Base-by-base conservation (phyloP, 169 alveolate genomes). In the Cryptosporidium ubiquitum region DNA sequence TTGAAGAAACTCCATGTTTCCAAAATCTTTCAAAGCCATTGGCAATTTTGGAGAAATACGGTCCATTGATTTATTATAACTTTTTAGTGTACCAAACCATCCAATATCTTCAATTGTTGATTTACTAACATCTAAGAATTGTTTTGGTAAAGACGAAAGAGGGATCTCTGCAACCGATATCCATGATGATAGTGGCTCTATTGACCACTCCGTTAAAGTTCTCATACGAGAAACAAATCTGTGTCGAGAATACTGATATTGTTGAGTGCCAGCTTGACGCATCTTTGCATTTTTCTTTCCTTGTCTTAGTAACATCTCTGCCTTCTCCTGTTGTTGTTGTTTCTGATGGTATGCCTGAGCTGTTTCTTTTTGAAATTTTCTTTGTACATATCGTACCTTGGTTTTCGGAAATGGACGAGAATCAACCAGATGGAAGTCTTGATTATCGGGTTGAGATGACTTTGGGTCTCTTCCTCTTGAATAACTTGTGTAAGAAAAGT, bases 131-230 rank as follows among this genome's bases (percentile, higher is more conserved):
- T 94, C 94, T 44, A 96, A 86, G 51, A 91, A 91, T 85, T 95
- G 95, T 86, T 94, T 96, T 73, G 94, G 95, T n/a, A 96, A 91
- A 75, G 93, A 94, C 73, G 93, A 92, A 73, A 96, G 94, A 58
- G 97, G 96, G 31, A 95, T 89, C 86, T 95, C 97, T n/a, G 94
- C 94, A 39, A 95, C 94, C 10, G 96, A 94, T 68, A 91, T 84
- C 98, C 98, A 96, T 18, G 92, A 86, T 23, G 96, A 95, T n/a
- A 95, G 93, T 14, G 98, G 98, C 69, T 96, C 97, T 37, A 95
- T 95, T 74, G 97, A 94, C 98, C 98, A 96, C 91, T 96, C 98
- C 20, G 95, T 94, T 85, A 96, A 94, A 1, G 97, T 93, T 68
- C 96, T 58, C 89, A 79, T 79, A 10, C 89, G 74, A 40, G 89